Base-by-base conservation (phyloP, 2,329 filamentous ascomycete genomes). In the Cordyceps cicadae region DNA sequence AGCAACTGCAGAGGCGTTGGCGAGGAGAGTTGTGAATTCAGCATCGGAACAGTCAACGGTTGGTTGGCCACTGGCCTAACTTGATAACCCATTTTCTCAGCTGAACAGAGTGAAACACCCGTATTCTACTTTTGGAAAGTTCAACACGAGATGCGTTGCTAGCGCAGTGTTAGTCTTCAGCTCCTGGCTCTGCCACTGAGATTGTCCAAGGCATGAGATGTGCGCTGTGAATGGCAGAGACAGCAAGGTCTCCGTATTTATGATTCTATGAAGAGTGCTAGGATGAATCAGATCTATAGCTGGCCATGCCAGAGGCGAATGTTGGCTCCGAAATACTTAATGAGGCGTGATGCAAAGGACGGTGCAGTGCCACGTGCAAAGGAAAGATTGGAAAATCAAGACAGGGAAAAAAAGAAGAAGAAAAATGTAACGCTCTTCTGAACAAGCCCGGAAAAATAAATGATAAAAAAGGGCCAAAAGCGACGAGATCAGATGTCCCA, bases 401-500 rank as follows among this genome's bases (percentile, higher is more conserved):
- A 24, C 1, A 24, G 5, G 9, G n/a, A 32, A 12, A 21, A 3
- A 15, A 29, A 17, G 32, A 26, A 21, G 3, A 9, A 29, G 12
- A 32, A 26, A n/a, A 14, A 39, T 41, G 26, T 19, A 49, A 57
- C 19, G 43, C 24, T 19, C 3, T 12, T 9, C 11, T 17, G 9
- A 26, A 41, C 6, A 5, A 37, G 3, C 4, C 17, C 8, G 11
- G 19, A 15, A 9, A 37, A 8, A 6, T 37, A 9, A 21, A 5
- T 5, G 43, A 52, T 21, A 46, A 5, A 11, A n/a, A n/a, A 46
- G 21, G 19, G 21, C n/a, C 24, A 29, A 29, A 50, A 9, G 6
- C 17, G 2, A 32, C 7, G 0, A 21, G 26, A 46, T 61, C 49
- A 72, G 62, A 67, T 69, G 37, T 76, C 72, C 73, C 75, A 78